A percentile compares a stretch with the other conserved stretches of the same genome.
Evolutionary conservation across 23 red algal species (phyloP).

Genomic region (Gracilaria gracilis): DNA sequence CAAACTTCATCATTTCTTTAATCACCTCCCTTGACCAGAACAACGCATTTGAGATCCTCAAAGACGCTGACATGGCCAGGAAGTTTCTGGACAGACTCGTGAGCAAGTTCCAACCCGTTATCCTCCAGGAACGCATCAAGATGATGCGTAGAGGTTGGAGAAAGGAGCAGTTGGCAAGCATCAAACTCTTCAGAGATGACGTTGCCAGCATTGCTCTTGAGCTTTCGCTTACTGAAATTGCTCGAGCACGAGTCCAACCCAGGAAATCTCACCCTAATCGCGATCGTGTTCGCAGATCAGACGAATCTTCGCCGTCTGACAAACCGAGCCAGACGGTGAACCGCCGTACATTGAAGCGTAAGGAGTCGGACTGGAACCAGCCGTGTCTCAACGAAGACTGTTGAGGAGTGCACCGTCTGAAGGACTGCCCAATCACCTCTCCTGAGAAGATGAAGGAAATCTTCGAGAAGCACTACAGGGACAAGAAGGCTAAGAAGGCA

Average conservation of each 20-base stretch:
- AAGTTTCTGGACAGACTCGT: too few relatives aligned
- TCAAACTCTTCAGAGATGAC: conserved; percentile 11
- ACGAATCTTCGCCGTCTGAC: background rate
- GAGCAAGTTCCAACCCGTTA: too few relatives aligned
- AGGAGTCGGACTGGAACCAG: background rate
- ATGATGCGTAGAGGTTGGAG: conserved; percentile 18
- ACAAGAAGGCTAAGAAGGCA: background rate
- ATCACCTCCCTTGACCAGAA: conserved; percentile 10
- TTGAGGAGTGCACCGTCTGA: background rate
- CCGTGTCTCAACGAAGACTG: background rate
- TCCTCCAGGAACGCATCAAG: background rate
- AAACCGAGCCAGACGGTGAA: background rate
- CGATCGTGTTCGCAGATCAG: background rate
- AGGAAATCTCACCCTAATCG: background rate
- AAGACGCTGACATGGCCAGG: too few relatives aligned
- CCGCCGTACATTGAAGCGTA: background rate
- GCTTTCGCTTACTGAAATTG: conserved; percentile 5
- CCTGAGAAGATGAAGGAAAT: background rate
- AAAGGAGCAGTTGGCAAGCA: conserved; percentile 30
- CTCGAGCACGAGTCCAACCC: background rate
- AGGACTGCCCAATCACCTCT: background rate
- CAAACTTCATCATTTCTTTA: conserved; percentile 3
- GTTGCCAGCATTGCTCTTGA: conserved; percentile 2
- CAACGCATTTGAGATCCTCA: conserved; percentile 7
- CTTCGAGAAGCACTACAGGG: background rate